Evolutionary conservation across 108 stramenopile genomes (phyloP).

Genomic region (Aurantiochytrium sp.): DNA sequence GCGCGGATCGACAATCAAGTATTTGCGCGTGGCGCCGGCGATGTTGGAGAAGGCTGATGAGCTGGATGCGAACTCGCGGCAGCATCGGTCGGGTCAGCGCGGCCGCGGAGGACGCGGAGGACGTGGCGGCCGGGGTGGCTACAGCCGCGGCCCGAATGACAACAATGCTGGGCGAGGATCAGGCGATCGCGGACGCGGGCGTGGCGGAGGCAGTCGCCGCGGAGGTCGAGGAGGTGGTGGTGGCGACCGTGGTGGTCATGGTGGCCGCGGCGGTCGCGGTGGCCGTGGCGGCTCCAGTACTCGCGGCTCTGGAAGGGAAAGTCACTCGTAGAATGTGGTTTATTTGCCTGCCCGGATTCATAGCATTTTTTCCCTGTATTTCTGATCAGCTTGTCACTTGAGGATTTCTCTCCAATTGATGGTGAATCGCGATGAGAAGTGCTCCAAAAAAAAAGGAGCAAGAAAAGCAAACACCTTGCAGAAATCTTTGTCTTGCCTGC

Average conservation of each 20-base stretch:
- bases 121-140: slow-evolving; percentile 33
- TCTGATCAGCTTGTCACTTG: no score
- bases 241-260: slow-evolving; percentile 31
- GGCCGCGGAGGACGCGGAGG: slow-evolving; percentile 32
- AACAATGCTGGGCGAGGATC: slow-evolving; percentile 22
- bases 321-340: background rate
- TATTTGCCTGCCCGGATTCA: background rate
- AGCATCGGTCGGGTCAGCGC: slow-evolving; percentile 28
- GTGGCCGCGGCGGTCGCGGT: slow-evolving; percentile 52
- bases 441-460: no score
- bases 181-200: slow-evolving; percentile 26
- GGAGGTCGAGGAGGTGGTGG: slow-evolving; percentile 36
- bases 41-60: slow-evolving; percentile 74
- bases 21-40: slow-evolving; percentile 82
- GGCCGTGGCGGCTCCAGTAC: slow-evolving; percentile 36
- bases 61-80: slow-evolving; percentile 53
- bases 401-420: no score
- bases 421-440: no score
- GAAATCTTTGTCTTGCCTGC: no score
- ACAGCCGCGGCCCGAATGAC: slow-evolving; percentile 37
- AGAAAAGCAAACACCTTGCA: no score
- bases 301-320: background rate
- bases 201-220: slow-evolving; percentile 17
- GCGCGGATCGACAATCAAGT: slow-evolving; percentile 90
- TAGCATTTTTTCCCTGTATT: background rate